Evolutionary conservation across 495 filamentous ascomycete species (phyloP).

Genomic region (Choiromyces venosus): DNA sequence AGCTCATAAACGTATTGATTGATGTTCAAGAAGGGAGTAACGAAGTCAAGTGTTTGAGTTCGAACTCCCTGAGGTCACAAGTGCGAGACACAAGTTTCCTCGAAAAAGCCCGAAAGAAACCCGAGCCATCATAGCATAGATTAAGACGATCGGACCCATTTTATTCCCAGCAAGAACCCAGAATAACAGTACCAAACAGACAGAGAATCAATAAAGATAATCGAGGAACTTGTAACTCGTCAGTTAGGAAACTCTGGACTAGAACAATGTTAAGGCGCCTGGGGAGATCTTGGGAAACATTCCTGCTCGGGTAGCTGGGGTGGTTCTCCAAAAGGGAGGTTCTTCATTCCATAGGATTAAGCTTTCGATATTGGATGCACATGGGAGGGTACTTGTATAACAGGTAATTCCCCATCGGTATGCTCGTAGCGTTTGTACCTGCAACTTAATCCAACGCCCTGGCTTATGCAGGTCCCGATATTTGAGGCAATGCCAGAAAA

Average conservation of each 20-base stretch:
- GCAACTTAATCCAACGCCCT: neutral
- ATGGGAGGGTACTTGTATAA: no score
- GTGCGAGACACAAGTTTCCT: neutral
- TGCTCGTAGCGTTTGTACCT: no score
- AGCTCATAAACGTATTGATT: neutral
- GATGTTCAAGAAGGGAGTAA: neutral
- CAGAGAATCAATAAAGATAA: neutral
- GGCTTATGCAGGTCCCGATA: neutral
- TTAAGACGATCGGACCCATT: no score
- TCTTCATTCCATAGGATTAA: no score
- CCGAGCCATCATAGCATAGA: no score
- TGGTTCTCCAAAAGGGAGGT: no score
- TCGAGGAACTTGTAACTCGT: neutral
- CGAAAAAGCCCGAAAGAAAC: no score
- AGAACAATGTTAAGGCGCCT: no score
- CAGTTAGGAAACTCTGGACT: neutral
- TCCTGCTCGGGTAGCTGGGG: no score
- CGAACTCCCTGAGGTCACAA: neutral
- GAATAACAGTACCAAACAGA: neutral
- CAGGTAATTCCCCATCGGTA: no score
- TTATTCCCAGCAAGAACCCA: neutral
- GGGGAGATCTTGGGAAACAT: no score
- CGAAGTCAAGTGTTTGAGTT: neutral
- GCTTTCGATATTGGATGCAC: no score
- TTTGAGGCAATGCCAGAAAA: neutral